A percentile compares a stretch with the other conserved stretches of the same genome.
Conservation (phyloP, 2,329 filamentous ascomycete genomes). For the Talaromyces verruculosus region DNA sequence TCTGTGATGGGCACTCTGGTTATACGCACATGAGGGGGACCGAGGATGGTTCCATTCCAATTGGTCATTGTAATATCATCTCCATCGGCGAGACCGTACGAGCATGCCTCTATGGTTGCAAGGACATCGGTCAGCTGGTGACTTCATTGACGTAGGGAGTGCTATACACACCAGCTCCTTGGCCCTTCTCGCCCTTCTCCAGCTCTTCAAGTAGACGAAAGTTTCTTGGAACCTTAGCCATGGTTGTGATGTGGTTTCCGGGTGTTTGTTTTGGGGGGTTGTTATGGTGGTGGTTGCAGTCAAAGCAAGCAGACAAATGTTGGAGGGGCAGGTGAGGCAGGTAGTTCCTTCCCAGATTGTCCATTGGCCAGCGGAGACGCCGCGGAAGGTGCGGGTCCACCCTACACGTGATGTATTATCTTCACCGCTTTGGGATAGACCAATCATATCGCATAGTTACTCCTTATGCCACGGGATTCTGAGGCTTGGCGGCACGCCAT, state of each 20-base stretch:
- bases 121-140: conserved; percentile 3
- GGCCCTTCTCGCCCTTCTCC: conserved; percentile 97
- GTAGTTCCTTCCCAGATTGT: neutral
- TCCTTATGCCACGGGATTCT: neutral
- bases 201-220: conserved; percentile 96
- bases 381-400: neutral
- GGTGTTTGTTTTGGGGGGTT: neutral
- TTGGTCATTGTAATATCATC: conserved; percentile 96
- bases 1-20: too few species aligned
- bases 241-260: conserved; percentile 29
- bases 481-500: conserved; percentile 12
- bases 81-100: conserved; percentile 89
- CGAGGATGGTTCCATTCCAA: conserved; percentile 97
- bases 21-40: conserved; percentile 81
- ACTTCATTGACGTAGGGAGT: neutral
- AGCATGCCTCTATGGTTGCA: conserved; percentile 74
- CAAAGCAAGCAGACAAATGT: conserved; percentile 1
- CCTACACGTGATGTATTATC: neutral
- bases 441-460: neutral
- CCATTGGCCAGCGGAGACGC: conserved; percentile 11
- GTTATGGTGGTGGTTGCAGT: neutral
- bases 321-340: conserved; percentile 19
- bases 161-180: conserved; percentile 67
- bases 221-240: conserved; percentile 85
- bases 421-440: neutral